Conservation (phyloP, 495 filamentous ascomycete genomes). For the Echria macrotheca region DNA sequence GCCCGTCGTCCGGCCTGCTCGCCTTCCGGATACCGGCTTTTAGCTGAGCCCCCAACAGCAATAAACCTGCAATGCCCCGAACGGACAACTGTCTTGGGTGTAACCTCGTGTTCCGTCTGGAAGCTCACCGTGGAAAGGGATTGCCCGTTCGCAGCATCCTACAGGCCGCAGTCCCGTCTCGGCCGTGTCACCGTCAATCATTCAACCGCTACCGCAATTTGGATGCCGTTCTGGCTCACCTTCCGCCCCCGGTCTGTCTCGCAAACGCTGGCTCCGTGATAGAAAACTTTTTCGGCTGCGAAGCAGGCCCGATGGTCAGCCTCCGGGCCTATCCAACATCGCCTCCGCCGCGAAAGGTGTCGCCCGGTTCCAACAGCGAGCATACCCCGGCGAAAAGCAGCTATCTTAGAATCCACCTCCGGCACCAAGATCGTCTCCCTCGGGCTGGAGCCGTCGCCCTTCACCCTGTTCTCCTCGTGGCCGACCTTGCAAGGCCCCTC, state of each 20-base stretch:
- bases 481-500: conserved; percentile 9
- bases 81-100: conserved; percentile 2
- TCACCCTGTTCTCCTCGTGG: conserved; percentile 10
- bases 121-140: conserved; percentile 10
- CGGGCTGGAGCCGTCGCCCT: background rate
- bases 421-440: too few species aligned
- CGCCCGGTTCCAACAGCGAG: too few species aligned
- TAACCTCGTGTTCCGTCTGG: conserved; percentile 12
- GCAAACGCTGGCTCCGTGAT: conserved; percentile 1
- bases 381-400: conserved; percentile 1
- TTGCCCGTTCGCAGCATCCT: conserved; percentile 10
- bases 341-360: too few species aligned
- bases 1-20: background rate
- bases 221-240: conserved; percentile 2
- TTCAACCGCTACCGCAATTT: conserved; percentile 21
- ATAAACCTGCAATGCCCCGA: background rate
- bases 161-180: conserved; percentile 9
- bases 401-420: too few species aligned
- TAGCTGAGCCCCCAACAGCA: conserved; percentile 3
- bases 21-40: background rate
- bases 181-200: conserved; percentile 18
- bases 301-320: too few species aligned
- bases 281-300: background rate
- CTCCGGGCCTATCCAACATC: too few species aligned
- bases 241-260: conserved; percentile 7